Percentiles rank a stretch among this genome's conserved stretches.
Evolutionary conservation across 208 protist species (phyloP).

Genomic region (Entamoeba moshkovskii): DNA sequence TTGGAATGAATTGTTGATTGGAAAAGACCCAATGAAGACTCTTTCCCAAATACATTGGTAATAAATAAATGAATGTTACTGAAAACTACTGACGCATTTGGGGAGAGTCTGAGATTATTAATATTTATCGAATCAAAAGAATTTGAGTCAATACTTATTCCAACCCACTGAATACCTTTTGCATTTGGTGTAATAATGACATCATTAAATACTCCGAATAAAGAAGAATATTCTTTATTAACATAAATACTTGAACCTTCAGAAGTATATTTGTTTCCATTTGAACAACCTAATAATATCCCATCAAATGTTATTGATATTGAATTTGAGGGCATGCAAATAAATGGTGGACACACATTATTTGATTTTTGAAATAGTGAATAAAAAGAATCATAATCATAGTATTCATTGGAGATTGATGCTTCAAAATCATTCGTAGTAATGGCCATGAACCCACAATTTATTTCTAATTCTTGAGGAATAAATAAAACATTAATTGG

Average conservation of each 20-base stretch:
- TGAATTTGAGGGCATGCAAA: neutral
- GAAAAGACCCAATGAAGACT: neutral
- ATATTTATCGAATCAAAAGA: neutral
- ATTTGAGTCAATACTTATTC: neutral
- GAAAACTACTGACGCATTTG: neutral
- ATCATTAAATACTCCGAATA: neutral
- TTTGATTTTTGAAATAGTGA: neutral
- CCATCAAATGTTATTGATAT: neutral
- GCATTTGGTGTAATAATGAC: neutral
- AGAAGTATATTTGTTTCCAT: neutral
- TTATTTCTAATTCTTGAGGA: neutral
- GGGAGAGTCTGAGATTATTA: neutral
- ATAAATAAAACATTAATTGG: neutral
- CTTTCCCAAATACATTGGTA: neutral
- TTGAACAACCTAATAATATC: neutral
- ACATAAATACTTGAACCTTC: neutral
- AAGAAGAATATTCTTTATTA: neutral
- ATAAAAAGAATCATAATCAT: neutral
- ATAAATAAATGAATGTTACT: neutral
- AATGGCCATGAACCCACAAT: neutral
- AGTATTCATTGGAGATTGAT: neutral
- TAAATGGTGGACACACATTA: neutral
- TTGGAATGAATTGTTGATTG: neutral
- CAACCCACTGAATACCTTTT: neutral
- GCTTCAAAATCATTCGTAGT: neutral